Base-by-base conservation (phyloP, 2,329 filamentous ascomycete genomes). In the Botrytis galanthina region DNA sequence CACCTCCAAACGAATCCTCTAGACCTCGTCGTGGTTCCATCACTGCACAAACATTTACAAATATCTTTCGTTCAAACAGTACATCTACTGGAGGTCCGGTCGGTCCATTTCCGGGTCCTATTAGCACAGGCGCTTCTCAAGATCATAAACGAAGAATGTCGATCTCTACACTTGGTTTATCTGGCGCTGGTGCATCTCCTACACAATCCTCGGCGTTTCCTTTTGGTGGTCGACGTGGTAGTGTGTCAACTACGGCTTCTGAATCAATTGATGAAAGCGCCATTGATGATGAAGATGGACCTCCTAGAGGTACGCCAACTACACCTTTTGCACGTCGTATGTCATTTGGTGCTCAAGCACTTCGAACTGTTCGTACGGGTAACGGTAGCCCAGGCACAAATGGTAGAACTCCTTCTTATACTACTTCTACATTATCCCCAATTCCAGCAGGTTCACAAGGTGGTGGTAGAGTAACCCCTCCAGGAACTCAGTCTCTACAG, bases 281-380 rank as follows among this genome's bases (percentile, higher is more conserved):
- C 67, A 87, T 92, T 75, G 91, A 93, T 75, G 89, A 95, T 74
- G 89, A 90, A 60, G 83, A 84, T n/a, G 81, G 83, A 70, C 82
- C 83, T 73, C 81, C 85, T 57, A 88, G 86, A 79, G 88, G 87
- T 77, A 86, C 87, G 26, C 91, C 93, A 48, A 87, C 85, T 71
- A 93, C 92, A 20, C 93, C 94, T 48, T 95, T 95, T 81, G 89
- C 89, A 74, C 91, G 95, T 78, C 92, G 95, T 74, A 91, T 97
- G 85, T 98, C 95, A 83, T 97, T 97, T 80, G 95, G 95, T 75
- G 92, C 92, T 75, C 90, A 94, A 82, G 93, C 93, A 77, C 78
- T 80, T 78, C 79, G 80, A 75, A 80, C 80, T 76, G 67, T 71
- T 71, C 80, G 78, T 78, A 81, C 78, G 78, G 80, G 80, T 75